Percentiles rank a stretch among this genome's conserved stretches.
Conservation (phyloP, 2,329 filamentous ascomycete species). For the Annulohypoxylon truncatum region DNA sequence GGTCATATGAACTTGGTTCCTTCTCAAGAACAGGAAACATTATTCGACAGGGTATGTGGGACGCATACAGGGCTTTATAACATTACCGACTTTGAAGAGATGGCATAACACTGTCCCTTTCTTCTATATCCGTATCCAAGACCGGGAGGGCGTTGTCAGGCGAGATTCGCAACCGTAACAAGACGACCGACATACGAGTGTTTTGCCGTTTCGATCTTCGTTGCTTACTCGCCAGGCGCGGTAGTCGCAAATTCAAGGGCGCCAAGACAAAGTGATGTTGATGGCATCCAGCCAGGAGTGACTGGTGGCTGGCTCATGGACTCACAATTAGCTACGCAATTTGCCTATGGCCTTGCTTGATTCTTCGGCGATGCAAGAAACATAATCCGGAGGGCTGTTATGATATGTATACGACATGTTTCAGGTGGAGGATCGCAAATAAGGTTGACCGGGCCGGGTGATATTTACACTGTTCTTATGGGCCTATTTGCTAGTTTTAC, state of each 20-base stretch:
- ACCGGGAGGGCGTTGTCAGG: conserved; percentile 12
- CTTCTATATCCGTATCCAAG: conserved; percentile 25
- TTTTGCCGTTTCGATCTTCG: conserved; percentile 13
- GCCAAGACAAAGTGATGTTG: conserved; percentile 21
- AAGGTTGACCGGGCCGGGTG: conserved; percentile 11
- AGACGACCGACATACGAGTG: conserved; percentile 10
- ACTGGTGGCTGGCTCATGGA: conserved; percentile 6
- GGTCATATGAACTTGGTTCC: conserved; percentile 16
- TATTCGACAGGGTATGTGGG: conserved; percentile 30
- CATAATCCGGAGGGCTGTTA: conserved; percentile 14
- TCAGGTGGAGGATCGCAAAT: conserved; percentile 16
- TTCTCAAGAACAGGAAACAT: conserved; percentile 19
- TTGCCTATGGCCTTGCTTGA: conserved; percentile 10
- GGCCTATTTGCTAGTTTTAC: conserved; percentile 24
- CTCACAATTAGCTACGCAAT: conserved; percentile 7
- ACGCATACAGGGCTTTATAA: conserved; percentile 31
- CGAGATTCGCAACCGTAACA: conserved; percentile 20
- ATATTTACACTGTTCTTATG: conserved; percentile 9
- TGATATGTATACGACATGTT: conserved; percentile 28
- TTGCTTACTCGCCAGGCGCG: conserved; percentile 24
- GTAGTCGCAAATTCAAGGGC: conserved; percentile 17
- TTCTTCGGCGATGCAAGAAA: conserved; percentile 23
- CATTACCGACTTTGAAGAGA: conserved; percentile 30
- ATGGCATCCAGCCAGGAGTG: conserved; percentile 6
- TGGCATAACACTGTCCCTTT: conserved; percentile 23